phyloP scores from a whole-genome alignment of 2,329 filamentous ascomycete species.

The Anisogramma anomala region DNA sequence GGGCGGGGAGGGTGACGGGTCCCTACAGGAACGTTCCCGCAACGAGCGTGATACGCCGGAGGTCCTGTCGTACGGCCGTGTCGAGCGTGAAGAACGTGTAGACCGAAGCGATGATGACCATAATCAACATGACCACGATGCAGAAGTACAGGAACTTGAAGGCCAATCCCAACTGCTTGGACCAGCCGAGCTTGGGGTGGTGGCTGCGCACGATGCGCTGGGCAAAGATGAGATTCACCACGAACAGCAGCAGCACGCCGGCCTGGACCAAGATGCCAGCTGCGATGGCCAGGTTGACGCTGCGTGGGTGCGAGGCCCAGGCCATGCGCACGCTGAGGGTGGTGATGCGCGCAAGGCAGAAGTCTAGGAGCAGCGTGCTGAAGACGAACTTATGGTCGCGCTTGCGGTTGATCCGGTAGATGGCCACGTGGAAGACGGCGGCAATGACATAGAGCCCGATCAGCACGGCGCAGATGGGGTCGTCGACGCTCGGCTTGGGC shows the following conservation, averaged over 20 bases:
- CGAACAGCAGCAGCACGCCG: conserved; percentile 62
- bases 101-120: conserved; percentile 54
- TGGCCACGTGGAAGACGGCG: conserved; percentile 46
- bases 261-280: conserved; percentile 60
- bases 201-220: conserved; percentile 64
- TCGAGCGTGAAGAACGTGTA: conserved; percentile 57
- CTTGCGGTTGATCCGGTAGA: conserved; percentile 41
- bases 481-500: conserved; percentile 47
- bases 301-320: conserved; percentile 34
- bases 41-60: conserved; percentile 54
- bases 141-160: conserved; percentile 50
- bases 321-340: conserved; percentile 42
- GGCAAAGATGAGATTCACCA: conserved; percentile 66
- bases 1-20: conserved; percentile 54
- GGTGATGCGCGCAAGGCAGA: conserved; percentile 42
- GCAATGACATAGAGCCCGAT: conserved; percentile 43
- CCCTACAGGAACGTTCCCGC: conserved; percentile 50
- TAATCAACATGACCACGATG: conserved; percentile 48
- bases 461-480: conserved; percentile 53
- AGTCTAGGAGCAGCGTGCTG: conserved; percentile 45
- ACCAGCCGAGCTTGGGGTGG: conserved; percentile 63
- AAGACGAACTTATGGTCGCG: conserved; percentile 48
- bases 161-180: conserved; percentile 32
- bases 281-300: conserved; percentile 39
- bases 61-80: conserved; percentile 32